Evolutionary conservation across 2,329 filamentous ascomycete species (phyloP).

Genomic region (Neobulgaria alba): DNA sequence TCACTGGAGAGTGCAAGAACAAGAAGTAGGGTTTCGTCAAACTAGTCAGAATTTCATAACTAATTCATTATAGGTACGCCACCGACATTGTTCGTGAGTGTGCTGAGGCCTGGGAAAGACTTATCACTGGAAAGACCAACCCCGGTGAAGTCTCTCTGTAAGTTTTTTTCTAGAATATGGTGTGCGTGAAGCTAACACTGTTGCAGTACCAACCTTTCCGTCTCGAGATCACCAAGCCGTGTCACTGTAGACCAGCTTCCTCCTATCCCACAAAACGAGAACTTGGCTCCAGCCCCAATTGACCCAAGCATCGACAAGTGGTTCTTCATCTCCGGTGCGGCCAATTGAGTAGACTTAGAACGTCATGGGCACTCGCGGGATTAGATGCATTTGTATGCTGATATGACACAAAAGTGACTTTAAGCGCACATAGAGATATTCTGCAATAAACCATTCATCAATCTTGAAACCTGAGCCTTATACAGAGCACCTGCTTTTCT

Average conservation of each 20-base stretch:
- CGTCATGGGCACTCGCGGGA: not conserved
- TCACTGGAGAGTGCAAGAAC: slow-evolving; percentile 99
- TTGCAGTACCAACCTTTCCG: slow-evolving; percentile 70
- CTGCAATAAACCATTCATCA: too few species aligned
- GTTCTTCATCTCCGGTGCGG: slow-evolving; percentile 99
- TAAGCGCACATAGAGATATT: too few species aligned
- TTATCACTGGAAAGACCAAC: slow-evolving; percentile 82
- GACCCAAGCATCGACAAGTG: slow-evolving; percentile 98
- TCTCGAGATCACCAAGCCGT: slow-evolving; percentile 65
- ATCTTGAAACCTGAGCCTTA: too few species aligned
- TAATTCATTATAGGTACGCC: slow-evolving; percentile 58
- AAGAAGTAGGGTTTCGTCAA: slow-evolving; percentile 58
- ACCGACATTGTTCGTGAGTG: slow-evolving; percentile 94
- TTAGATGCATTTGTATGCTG: slow-evolving; percentile 3
- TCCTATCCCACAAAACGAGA: slow-evolving; percentile 70
- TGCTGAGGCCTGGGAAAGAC: slow-evolving; percentile 91
- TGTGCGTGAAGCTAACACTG: too few species aligned
- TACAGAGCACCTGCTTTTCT: too few species aligned
- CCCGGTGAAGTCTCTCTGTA: slow-evolving; percentile 75
- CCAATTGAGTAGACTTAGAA: slow-evolving; percentile 48
- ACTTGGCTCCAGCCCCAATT: slow-evolving; percentile 77
- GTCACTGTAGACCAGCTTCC: slow-evolving; percentile 62
- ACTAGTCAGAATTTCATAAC: not conserved
- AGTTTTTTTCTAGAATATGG: too few species aligned
- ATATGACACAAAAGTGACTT: slow-evolving; percentile 3